Evolutionary conservation across 2,329 filamentous ascomycete species (phyloP), one percentile per base, ranked within the genome.

Genomic region (Nothophoma quercina): DNA sequence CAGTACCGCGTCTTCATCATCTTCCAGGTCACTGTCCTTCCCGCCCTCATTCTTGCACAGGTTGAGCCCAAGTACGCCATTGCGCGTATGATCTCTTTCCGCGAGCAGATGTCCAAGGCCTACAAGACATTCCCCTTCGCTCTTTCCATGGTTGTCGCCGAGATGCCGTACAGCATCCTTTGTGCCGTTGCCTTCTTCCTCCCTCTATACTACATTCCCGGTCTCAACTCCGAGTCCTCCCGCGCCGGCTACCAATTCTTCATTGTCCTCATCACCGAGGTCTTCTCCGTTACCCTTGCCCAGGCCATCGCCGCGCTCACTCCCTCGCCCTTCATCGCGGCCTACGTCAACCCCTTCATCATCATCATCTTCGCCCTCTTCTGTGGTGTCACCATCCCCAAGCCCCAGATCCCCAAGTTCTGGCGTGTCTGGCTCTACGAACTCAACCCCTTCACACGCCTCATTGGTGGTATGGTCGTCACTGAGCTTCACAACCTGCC

Each of bases 1-100:
- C 92, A 96, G 74, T 90, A 95, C 78, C 87, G 88, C 55, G 84
- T 96, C 57, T 96, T 96, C 74, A 85, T 93, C 74, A 90, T 95
- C 72, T 96, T 96, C 83, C 91, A 96, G 72, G 85, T 92, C 43
- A 91, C 90, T 0, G 89, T 96, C 18, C 81, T 96, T 21, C 91
- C 91, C 0, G 89, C 90, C 1, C 80, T 96, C 23, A 91, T 96
- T 71, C 85, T 96, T 50, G 86, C 87, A 1, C 91, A 96, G 68
- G 88, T 96, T 46, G 89, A 96, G 73, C 85, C 88, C 32, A 93
- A 92, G 78, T 96, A 90, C 72, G 88, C 92, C 68, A 79, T 93
- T 65, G 87, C 88, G 56, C 85, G 91, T 34, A 82, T 90, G 68
- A 88, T 96, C 59, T 93, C 90, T 78, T 95, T 93, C 81, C 88